Conservation (phyloP, 495 filamentous ascomycete species). For the Penicillium riverlandense region DNA sequence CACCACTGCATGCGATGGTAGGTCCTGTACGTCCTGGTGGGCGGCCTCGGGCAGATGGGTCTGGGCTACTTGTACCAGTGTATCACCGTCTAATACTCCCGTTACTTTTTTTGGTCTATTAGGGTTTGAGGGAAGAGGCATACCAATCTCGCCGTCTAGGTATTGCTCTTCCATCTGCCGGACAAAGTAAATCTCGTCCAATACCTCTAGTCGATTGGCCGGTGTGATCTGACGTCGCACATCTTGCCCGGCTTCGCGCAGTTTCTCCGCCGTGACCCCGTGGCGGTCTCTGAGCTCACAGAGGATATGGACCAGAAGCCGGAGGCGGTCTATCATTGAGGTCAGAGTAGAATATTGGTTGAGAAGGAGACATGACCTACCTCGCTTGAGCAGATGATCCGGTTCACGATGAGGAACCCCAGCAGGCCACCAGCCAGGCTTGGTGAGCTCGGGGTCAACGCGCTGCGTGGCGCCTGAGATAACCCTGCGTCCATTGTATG, state of each 20-base stretch:
- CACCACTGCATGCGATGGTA: conserved; percentile 4
- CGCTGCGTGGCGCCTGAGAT: conserved; percentile 30
- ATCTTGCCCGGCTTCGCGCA: conserved; percentile 37
- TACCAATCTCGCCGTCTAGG: conserved; percentile 54
- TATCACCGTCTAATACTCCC: conserved; percentile 11
- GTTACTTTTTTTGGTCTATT: not conserved
- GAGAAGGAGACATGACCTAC: conserved; percentile 35
- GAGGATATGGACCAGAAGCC: conserved; percentile 56
- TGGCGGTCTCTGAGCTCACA: conserved; percentile 36
- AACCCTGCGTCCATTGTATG: conserved; percentile 59
- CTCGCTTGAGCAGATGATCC: conserved; percentile 67
- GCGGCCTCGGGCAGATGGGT: conserved; percentile 17
- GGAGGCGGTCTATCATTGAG: conserved; percentile 45
- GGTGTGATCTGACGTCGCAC: conserved; percentile 33
- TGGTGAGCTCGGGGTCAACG: conserved; percentile 36
- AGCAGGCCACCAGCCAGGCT: conserved; percentile 75
- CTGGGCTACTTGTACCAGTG: conserved; percentile 12
- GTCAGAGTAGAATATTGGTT: not conserved
- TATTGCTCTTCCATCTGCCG: conserved; percentile 57
- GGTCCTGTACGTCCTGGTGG: conserved; percentile 5
- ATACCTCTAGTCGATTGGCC: conserved; percentile 23
- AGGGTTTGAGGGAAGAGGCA: conserved; percentile 7
- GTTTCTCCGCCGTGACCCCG: conserved; percentile 33
- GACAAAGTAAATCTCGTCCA: conserved; percentile 64
- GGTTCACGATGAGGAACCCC: conserved; percentile 66